A percentile compares a stretch with the other conserved stretches of the same genome.
These are phyloP conservation scores for Iodosphaeria phyllophila DNA, from an alignment of 2,329 filamentous ascomycete genomes.

Conservation along the genomic window DNA sequence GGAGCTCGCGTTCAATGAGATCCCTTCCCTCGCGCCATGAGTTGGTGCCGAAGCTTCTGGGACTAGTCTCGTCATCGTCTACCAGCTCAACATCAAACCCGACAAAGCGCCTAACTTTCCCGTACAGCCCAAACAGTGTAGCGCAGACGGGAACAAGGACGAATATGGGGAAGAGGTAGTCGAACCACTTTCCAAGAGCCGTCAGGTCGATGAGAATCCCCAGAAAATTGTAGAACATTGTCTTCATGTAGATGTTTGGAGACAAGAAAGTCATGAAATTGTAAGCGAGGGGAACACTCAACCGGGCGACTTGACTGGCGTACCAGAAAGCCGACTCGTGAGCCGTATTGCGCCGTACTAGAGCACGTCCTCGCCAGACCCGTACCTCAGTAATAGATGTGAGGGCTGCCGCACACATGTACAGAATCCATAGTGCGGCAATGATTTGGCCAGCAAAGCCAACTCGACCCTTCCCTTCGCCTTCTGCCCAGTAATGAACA, in stretches of 20 bases:
- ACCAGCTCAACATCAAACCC: slow-evolving; percentile 62
- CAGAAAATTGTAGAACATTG: slow-evolving; percentile 75
- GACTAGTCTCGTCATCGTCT: slow-evolving; percentile 50
- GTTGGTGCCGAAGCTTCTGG: slow-evolving; percentile 51
- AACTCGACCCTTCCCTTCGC: slow-evolving; percentile 55
- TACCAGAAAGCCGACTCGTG: slow-evolving; percentile 95
- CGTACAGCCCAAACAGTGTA: slow-evolving; percentile 78
- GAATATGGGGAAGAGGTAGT: slow-evolving; percentile 74
- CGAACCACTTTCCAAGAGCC: slow-evolving; percentile 64
- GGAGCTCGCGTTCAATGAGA: slow-evolving; percentile 72
- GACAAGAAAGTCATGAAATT: slow-evolving; percentile 91
- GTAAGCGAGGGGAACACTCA: slow-evolving; percentile 84
- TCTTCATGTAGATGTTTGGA: slow-evolving; percentile 50
- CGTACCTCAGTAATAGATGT: slow-evolving; percentile 81
- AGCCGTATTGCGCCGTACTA: slow-evolving; percentile 81
- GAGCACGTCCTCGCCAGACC: slow-evolving; percentile 88
- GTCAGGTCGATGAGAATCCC: slow-evolving; percentile 72
- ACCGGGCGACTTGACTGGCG: slow-evolving; percentile 73
- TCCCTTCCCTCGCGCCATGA: slow-evolving; percentile 85
- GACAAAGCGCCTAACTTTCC: slow-evolving; percentile 54
- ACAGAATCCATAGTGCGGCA: slow-evolving; percentile 75
- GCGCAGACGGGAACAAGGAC: slow-evolving; percentile 73
- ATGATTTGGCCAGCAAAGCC: slow-evolving; percentile 76
- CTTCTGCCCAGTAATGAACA: slow-evolving; percentile 55
- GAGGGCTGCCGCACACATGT: slow-evolving; percentile 86